Base-by-base conservation (phyloP, 208 protist species). In the Leishmania major region DNA sequence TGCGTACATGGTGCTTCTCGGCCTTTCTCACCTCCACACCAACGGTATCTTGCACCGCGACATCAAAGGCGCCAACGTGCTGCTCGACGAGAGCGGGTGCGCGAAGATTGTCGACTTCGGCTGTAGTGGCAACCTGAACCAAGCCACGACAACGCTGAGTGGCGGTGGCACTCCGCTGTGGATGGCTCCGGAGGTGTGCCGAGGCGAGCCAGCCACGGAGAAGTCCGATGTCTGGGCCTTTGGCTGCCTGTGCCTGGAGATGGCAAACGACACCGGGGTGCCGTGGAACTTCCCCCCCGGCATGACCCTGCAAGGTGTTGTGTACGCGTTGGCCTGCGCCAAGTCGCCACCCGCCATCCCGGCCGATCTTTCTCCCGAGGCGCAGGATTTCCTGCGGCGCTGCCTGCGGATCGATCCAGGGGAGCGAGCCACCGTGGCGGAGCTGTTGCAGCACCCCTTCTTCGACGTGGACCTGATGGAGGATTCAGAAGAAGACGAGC, bases 41-140 rank as follows among this genome's bases (percentile, higher is more conserved):
- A 82, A 98, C 77, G 79, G 87, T 79, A 96, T 98, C 47, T 89
- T 98, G 75, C 95, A 97, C 80, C 92, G 92, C 66, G 95, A 98
- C 85, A 98, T 98, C 79, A 98, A 98, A 73, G 95, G 95, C 47
- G 94, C 92, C 7, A 98, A 98, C 84, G 93, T 98, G 51, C 85
- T 98, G n/a, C 81, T 98, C 11, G 93, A 94, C 80, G 89, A 96
- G 79, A 86, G 89, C 22, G 96, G 96, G 31, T 89, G 78, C 43
- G 91, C 95, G 8, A 99, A 99, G 85, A 96, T 99, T 81, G 96
- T 94, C 25, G 97, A 99, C 76, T 99, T 99, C 89, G 97, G 97
- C 71, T 96, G 93, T 60, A 96, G 92, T 67, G 95, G 95, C 22
- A 86, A 97, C 78, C 59, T 95, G 11, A 93, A 92, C 45, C 78